Conservation (phyloP, 176 grass and related monocot genomes). For the Oryza glaberrima region DNA sequence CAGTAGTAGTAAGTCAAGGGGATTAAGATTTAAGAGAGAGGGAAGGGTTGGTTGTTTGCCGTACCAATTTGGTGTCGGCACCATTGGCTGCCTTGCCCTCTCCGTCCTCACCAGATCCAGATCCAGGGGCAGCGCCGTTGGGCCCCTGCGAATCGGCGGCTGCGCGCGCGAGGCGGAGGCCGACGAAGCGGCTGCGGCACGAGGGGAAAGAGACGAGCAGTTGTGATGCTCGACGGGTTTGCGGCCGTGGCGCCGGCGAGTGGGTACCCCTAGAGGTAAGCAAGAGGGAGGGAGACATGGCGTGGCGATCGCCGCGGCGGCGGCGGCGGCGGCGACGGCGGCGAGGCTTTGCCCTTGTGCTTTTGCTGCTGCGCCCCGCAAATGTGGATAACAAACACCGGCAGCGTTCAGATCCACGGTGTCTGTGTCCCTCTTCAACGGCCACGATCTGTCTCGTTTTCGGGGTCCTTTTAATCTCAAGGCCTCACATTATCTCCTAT, state of each 20-base stretch:
- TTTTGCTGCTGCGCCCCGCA: neutral
- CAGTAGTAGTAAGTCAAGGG: neutral
- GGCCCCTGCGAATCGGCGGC: slow-evolving; percentile 28
- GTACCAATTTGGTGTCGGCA: slow-evolving; percentile 7
- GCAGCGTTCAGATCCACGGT: neutral
- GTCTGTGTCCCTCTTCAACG: neutral
- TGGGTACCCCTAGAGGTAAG: slow-evolving; percentile 14
- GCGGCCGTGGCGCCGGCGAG: neutral
- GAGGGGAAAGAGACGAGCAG: slow-evolving; percentile 23
- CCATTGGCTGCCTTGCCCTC: slow-evolving; percentile 35
- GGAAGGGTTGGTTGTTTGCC: no score
- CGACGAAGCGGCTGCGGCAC: slow-evolving; percentile 12
- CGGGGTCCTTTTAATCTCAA: no score
- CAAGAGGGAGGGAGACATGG: slow-evolving; percentile 43
- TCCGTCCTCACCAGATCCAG: slow-evolving; percentile 23
- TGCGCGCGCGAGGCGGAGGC: slow-evolving; percentile 11
- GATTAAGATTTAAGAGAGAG: neutral
- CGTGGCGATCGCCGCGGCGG: neutral
- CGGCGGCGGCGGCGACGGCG: neutral
- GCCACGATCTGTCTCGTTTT: neutral
- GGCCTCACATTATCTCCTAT: no score
- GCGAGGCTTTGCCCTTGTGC: neutral
- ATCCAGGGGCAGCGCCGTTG: slow-evolving; percentile 37
- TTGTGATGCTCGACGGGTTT: neutral
- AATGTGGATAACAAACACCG: slow-evolving; percentile 14